These are phyloP conservation scores for Verbena officinalis DNA, from an alignment of 257 asterid species.

Conservation along the genomic window DNA sequence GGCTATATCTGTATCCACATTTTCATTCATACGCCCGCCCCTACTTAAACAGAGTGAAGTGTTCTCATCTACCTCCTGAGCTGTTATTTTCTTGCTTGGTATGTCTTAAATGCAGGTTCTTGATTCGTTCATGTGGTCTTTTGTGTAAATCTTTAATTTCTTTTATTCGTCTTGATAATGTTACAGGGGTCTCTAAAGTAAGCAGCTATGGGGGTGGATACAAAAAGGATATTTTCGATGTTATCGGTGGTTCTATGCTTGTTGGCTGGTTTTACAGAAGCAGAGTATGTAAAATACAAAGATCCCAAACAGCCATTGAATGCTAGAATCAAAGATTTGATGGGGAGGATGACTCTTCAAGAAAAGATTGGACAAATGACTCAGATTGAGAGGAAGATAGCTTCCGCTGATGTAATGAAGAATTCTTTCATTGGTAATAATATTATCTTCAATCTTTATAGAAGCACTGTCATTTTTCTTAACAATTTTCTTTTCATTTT, in stretches of 20 bases:
- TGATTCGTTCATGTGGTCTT: neutral
- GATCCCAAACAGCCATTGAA: conserved; percentile 68
- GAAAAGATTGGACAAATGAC: conserved; percentile 94
- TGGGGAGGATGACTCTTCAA: conserved; percentile 70
- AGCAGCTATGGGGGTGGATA: conserved; percentile 36
- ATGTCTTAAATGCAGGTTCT: neutral
- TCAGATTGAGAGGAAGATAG: conserved; percentile 76
- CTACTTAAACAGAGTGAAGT: neutral
- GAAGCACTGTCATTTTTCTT: no score
- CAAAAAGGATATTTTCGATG: conserved; percentile 29
- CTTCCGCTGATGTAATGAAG: conserved; percentile 60
- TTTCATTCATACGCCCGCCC: no score
- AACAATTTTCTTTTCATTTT: no score
- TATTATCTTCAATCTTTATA: no score
- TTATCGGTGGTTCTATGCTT: conserved; percentile 43
- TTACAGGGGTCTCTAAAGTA: conserved; percentile 16
- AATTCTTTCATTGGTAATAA: conserved; percentile 65
- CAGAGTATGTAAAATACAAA: conserved; percentile 56
- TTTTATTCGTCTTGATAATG: neutral
- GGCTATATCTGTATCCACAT: neutral
- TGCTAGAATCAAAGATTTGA: conserved; percentile 65
- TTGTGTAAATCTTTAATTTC: neutral
- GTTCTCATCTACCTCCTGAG: conserved; percentile 19
- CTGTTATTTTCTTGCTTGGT: conserved; percentile 24
- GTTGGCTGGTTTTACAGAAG: conserved; percentile 40